Evolutionary conservation across 495 filamentous ascomycete genomes (phyloP).

Genomic region (Opeltia flavorubescens): DNA sequence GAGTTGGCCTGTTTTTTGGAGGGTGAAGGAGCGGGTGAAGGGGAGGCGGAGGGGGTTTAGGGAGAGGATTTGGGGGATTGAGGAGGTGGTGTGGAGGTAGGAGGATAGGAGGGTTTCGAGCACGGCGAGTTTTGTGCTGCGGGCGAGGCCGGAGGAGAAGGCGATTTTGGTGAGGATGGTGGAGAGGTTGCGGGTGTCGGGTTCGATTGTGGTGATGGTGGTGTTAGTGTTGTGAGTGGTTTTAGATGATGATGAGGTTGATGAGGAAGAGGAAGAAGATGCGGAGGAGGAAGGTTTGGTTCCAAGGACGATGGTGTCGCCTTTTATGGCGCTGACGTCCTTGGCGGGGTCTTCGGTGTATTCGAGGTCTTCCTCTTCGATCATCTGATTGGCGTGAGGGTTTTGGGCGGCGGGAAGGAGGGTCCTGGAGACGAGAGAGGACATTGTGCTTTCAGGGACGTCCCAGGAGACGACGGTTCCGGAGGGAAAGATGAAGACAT

Average conservation of each 20-base stretch:
- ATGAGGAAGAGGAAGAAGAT: background rate
- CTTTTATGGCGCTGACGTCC: constrained; percentile 66
- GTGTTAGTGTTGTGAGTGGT: constrained; percentile 8
- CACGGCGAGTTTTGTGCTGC: constrained; percentile 91
- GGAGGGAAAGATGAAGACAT: constrained; percentile 94
- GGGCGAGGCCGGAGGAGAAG: constrained; percentile 88
- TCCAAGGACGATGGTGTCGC: constrained; percentile 81
- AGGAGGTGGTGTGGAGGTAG: constrained; percentile 72
- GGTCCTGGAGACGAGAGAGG: constrained; percentile 56
- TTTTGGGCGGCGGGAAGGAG: constrained; percentile 60
- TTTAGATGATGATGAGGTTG: background rate
- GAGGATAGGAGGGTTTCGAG: constrained; percentile 68
- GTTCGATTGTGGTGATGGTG: constrained; percentile 7
- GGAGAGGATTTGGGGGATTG: constrained; percentile 63
- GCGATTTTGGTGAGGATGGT: constrained; percentile 86
- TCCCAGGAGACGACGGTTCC: constrained; percentile 92
- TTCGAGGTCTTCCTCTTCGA: constrained; percentile 83
- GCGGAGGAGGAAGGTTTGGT: constrained; percentile 35
- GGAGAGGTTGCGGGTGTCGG: constrained; percentile 37
- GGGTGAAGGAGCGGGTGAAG: constrained; percentile 63
- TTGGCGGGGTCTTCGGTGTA: constrained; percentile 62
- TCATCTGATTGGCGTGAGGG: constrained; percentile 47
- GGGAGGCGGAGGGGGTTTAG: constrained; percentile 48
- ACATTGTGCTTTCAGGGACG: constrained; percentile 55
- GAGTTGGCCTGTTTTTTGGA: constrained; percentile 89